These are phyloP conservation scores for Leccinum truebloodii DNA, from an alignment of 768 basidiomycete genomes.

Conservation along the genomic window DNA sequence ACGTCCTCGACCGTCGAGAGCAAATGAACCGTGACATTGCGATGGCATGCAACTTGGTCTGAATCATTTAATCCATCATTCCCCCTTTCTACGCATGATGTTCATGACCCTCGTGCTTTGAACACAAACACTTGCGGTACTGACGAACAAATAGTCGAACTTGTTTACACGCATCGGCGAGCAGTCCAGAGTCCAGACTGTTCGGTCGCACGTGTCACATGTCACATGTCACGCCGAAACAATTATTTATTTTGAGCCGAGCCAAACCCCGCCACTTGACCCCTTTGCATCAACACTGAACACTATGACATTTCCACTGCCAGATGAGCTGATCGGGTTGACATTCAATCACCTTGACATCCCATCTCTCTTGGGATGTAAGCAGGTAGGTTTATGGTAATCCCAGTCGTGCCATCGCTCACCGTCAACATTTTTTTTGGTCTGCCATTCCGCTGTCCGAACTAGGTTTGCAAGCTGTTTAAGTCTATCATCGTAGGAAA, in stretches of 20 bases:
- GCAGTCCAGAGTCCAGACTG: too few species aligned
- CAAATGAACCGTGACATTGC: not conserved
- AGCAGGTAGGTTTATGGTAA: slow-evolving; percentile 22
- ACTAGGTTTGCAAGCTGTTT: slow-evolving; percentile 35
- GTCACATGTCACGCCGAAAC: not conserved
- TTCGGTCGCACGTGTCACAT: not conserved
- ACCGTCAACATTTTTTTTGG: not conserved
- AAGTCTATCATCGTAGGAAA: slow-evolving; percentile 27
- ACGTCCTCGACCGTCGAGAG: not conserved
- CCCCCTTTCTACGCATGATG: too few species aligned
- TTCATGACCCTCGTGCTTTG: too few species aligned
- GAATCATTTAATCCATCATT: too few species aligned
- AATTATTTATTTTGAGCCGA: not conserved
- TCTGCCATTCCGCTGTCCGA: not conserved
- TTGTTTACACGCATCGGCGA: too few species aligned
- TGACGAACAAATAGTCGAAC: too few species aligned
- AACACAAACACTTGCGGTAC: too few species aligned
- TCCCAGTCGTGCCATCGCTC: not conserved
- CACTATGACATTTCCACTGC: slow-evolving; percentile 25
- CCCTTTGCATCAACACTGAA: not conserved
- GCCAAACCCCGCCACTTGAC: not conserved
- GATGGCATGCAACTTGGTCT: too few species aligned
- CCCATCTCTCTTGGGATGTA: slow-evolving; percentile 29
- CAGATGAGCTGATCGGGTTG: slow-evolving; percentile 31
- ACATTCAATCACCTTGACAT: slow-evolving; percentile 32